Evolutionary conservation across 208 protist species (phyloP).

Genomic region (Giardia muris): DNA sequence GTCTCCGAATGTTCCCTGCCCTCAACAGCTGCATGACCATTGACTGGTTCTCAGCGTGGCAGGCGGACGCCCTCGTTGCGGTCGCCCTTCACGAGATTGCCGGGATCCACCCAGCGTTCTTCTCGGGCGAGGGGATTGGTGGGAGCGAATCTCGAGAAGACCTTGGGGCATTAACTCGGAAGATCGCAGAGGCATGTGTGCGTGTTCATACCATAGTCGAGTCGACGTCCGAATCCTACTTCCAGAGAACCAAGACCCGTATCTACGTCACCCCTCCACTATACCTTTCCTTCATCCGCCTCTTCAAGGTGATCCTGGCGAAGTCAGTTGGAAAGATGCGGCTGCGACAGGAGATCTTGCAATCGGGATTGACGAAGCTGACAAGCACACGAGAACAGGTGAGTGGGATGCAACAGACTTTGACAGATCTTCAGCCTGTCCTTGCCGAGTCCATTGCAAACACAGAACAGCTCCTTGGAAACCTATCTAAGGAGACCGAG

Average conservation of each 20-base stretch:
- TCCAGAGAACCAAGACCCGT: background rate
- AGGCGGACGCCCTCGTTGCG: conserved; percentile 67
- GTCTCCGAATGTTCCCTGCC: conserved; percentile 77
- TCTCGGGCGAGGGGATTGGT: background rate
- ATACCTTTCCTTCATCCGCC: conserved; percentile 9
- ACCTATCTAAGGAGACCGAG: conserved; percentile 63
- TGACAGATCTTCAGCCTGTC: conserved; percentile 74
- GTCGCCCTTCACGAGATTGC: conserved; percentile 36
- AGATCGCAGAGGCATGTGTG: background rate
- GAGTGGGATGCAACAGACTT: conserved; percentile 64
- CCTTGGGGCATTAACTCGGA: background rate
- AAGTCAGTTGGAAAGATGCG: background rate
- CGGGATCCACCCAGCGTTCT: background rate
- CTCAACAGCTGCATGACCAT: conserved; percentile 74
- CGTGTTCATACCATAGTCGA: background rate
- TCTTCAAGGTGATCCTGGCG: conserved; percentile 11
- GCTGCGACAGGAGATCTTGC: background rate
- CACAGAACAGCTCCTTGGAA: conserved; percentile 19
- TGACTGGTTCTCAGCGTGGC: conserved; percentile 90
- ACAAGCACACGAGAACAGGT: conserved; percentile 66
- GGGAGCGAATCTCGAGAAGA: background rate
- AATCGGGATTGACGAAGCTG: conserved; percentile 31
- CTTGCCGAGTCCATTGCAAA: conserved; percentile 48
- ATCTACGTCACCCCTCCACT: conserved; percentile 28
- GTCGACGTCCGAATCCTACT: background rate